Percentiles rank a stretch among this genome's conserved stretches.
These are phyloP conservation scores for Eucalyptus polyanthemos DNA, from an alignment of 345 rosid genomes.

Conservation along the genomic window DNA sequence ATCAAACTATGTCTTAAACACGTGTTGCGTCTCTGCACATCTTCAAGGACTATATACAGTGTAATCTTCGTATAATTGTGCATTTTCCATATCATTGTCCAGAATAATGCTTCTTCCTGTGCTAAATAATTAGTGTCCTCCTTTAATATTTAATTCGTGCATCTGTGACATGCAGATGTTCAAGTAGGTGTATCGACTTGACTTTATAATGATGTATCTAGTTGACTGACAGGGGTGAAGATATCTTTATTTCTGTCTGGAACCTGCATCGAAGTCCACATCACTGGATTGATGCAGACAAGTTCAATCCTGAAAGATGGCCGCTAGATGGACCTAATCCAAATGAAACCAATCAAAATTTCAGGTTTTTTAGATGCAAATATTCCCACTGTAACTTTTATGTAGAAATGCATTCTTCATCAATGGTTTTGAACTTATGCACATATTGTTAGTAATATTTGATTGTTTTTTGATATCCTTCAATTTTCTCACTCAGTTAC, in stretches of 20 bases:
- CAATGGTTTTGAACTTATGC: not conserved
- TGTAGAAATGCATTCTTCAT: not conserved
- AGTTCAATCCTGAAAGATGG: slow-evolving; percentile 97
- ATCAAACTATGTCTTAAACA: not conserved
- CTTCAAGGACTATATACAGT: not conserved
- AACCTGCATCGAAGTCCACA: slow-evolving; percentile 83
- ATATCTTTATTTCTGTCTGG: slow-evolving; percentile 89
- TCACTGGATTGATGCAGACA: slow-evolving; percentile 65
- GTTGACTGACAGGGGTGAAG: slow-evolving; percentile 54
- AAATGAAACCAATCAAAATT: slow-evolving; percentile 90
- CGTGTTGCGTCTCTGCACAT: not conserved
- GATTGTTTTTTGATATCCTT: not conserved
- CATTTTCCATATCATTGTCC: not conserved
- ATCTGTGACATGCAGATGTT: not conserved
- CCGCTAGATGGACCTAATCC: slow-evolving; percentile 93
- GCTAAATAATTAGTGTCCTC: not conserved
- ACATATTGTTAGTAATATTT: not conserved
- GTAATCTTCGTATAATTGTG: not conserved
- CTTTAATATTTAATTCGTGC: not conserved
- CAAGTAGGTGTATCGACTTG: not conserved
- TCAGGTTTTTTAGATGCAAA: slow-evolving; percentile 28
- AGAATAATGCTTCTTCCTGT: not conserved
- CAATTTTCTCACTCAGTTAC: slow-evolving; percentile 37
- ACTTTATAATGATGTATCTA: not conserved
- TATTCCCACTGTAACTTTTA: not conserved